A percentile compares a stretch with the other conserved stretches of the same genome.
These are phyloP conservation scores for Edaphochlamys debaryana DNA, from an alignment of 139 green algal genomes.

Conservation along the genomic window DNA sequence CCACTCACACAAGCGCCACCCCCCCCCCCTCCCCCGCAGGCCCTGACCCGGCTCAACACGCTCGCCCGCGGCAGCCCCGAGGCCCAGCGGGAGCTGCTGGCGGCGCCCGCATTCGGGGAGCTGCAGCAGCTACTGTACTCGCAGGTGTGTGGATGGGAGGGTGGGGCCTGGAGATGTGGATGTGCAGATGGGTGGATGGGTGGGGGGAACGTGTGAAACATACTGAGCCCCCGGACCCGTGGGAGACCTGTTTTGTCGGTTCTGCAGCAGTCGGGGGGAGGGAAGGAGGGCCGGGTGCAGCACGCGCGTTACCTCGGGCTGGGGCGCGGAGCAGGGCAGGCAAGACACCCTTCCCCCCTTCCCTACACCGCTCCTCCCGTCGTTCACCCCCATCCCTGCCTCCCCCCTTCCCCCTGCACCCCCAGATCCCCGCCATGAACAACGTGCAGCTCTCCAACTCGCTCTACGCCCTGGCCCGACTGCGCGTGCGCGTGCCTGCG, in stretches of 20 bases:
- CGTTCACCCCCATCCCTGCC: no score
- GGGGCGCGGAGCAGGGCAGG: no score
- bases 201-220: neutral
- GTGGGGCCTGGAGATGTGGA: neutral
- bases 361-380: no score
- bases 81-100: neutral
- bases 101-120: neutral
- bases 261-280: no score
- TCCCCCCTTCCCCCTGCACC: neutral
- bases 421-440: slow-evolving; percentile 29
- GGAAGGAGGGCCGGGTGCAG: no score
- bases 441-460: slow-evolving; percentile 42
- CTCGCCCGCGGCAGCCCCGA: slow-evolving; percentile 10
- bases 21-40: neutral
- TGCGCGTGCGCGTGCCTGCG: neutral
- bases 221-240: no score
- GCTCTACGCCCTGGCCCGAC: neutral
- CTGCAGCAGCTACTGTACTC: neutral
- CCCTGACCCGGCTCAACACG: slow-evolving; percentile 12
- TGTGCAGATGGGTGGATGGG: neutral
- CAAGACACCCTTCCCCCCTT: no score
- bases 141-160: slow-evolving; percentile 1
- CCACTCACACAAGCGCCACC: no score
- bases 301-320: no score
- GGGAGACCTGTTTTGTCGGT: no score